Percentiles rank a stretch among this genome's conserved stretches.
Conservation (phyloP, 768 basidiomycete species). For the Suillus subalutaceus region DNA sequence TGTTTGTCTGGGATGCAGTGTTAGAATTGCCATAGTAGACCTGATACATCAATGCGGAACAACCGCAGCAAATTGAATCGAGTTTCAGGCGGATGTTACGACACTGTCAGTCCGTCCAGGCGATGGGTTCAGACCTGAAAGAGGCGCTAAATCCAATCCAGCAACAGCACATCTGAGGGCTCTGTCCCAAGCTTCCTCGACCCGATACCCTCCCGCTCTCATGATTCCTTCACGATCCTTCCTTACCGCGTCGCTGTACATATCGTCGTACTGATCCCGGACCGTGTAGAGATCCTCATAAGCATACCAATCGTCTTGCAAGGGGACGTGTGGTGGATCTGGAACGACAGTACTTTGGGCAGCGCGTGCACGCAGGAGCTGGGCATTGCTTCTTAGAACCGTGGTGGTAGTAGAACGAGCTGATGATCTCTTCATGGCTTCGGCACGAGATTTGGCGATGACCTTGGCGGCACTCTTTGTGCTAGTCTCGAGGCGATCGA, state of each 20-base stretch:
- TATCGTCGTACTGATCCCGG: constrained; percentile 65
- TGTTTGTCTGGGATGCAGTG: not conserved
- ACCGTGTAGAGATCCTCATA: constrained; percentile 71
- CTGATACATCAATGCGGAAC: not conserved
- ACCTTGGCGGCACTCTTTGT: constrained; percentile 70
- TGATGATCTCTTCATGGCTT: constrained; percentile 61
- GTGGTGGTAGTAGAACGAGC: constrained; percentile 52
- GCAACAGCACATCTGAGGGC: constrained; percentile 75
- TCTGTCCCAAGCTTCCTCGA: constrained; percentile 86
- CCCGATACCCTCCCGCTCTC: constrained; percentile 80
- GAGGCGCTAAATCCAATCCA: constrained; percentile 65
- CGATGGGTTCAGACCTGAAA: constrained; percentile 32
- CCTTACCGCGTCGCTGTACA: constrained; percentile 74
- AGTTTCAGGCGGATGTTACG: constrained; percentile 43
- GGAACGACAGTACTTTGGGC: constrained; percentile 68
- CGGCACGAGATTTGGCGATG: constrained; percentile 68
- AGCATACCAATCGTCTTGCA: constrained; percentile 75
- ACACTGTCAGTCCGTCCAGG: constrained; percentile 44
- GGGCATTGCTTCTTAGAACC: constrained; percentile 46
- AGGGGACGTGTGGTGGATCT: constrained; percentile 78
- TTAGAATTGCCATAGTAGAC: not conserved
- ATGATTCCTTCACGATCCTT: constrained; percentile 78
- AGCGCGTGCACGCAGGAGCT: constrained; percentile 62
- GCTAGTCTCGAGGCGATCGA: constrained; percentile 80
- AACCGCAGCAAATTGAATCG: not conserved